phyloP scores from a whole-genome alignment of 2,329 filamentous ascomycete species.

The Pestalotiopsis fici region DNA sequence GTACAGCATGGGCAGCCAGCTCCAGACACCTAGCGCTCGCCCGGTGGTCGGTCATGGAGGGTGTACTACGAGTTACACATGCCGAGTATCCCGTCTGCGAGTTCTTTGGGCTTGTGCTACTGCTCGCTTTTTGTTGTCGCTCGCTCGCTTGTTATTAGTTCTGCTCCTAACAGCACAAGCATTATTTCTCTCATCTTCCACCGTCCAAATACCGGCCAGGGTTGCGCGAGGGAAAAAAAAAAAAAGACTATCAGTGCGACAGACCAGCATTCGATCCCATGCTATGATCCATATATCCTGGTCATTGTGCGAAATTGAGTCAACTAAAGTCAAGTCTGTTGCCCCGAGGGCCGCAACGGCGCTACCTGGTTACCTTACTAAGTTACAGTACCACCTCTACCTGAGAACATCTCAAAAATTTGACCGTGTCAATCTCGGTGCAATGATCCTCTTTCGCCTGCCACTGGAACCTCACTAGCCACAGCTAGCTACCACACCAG shows the following conservation, averaged over 20 bases:
- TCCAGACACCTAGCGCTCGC: background rate
- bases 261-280: background rate
- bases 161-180: background rate
- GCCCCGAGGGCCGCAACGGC: background rate
- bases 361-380: background rate
- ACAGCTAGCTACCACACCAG: background rate
- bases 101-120: background rate
- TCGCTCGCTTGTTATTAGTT: background rate
- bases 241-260: background rate
- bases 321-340: background rate
- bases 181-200: background rate
- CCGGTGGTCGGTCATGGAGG: background rate
- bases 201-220: background rate
- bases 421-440: conserved; percentile 3
- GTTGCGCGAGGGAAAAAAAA: background rate
- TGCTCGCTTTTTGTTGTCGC: background rate
- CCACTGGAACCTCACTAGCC: background rate
- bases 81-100: background rate
- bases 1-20: background rate
- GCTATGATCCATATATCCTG: background rate
- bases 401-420: background rate
- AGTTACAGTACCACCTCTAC: background rate
- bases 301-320: background rate
- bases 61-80: background rate
- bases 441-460: conserved; percentile 1